Base-by-base conservation (phyloP, 2,329 filamentous ascomycete species). In the Exutisphaerella laricina region DNA sequence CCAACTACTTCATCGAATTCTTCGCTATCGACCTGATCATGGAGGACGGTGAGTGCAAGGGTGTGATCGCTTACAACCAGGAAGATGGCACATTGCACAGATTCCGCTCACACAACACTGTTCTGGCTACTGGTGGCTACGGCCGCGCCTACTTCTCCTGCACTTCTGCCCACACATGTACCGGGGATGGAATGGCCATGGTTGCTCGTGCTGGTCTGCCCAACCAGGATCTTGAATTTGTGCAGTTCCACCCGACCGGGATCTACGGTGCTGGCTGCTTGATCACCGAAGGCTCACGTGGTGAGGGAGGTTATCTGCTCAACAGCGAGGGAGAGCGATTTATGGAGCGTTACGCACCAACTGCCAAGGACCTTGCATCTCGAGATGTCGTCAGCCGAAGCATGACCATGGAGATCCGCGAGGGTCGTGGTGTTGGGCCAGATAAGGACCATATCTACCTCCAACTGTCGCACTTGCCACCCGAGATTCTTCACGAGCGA, bases 1-100 rank as follows among this genome's bases (percentile, higher is more conserved):
- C 90, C 64, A 96, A 96, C 77, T 98, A 96, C 79, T 97, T 98
- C 73, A 96, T 98, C 68, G 92, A 97, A 72, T 97, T 89, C 78
- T 98, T 97, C 68, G 92, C 89, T 59, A 79, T 94, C 56, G 92
- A 97, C 66, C 74, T 97, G 69, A 85, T 98, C 61, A 97, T 97
- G 92, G 85, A 96, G 72, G 86, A 94, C 61, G 90, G 90, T 49
- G 85, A 90, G 69, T 97, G 90, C 77, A 89, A 89, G 58, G 92
- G 92, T 79, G 86, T 97, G 56, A 77, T 97, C 56, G 90, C 90
- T 47, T 96, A 96, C 73, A 97, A 96, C 79, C 89, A 96, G 73
- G 90, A 98, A 72, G 92, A 98, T 64, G 92, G 92, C 54, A 97
- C 90, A 22, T 82, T 97, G 49, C 92, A 98, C 76, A 82, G 92